Base-by-base conservation (phyloP, 805 yeast genomes). In the Lachancea fermentati region DNA sequence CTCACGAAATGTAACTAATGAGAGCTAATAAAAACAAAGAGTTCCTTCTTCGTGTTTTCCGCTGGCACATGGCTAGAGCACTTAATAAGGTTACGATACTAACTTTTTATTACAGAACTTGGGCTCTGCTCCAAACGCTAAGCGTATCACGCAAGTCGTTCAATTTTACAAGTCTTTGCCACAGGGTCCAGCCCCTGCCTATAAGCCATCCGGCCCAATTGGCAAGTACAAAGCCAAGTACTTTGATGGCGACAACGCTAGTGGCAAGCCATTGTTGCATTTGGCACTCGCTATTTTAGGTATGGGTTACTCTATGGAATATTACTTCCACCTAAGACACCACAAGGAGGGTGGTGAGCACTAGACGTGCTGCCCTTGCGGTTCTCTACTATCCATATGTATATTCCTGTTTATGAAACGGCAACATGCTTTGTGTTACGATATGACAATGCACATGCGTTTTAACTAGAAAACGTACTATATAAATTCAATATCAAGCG, bases 151-250 rank as follows among this genome's bases (percentile, higher is more conserved):
- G 53, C 85, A 85, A 66, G 95, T 91, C 58, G 97, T 91, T 58
- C 75, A 85, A 50, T 89, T 93, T 79, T 91, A 91, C 84, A 85
- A 91, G 73, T 81, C 87, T 55, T 79, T 91, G 58, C 98, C 98
- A 63, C 89, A 87, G 65, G 97, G 97, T 40, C 71, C 82, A 45
- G 94, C 95, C 46, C 80, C 91, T 52, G 79, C 79, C 54, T 68
- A 78, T 51, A 76, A 80, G 68, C 78, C 86, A 58, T 66, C 74
- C 50, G 79, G 83, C 48, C 76, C 84, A 52, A 62, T 80, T 49
- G 85, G 81, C 46, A 78, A 78, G 67, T 89, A 89, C 77, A 81
- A 78, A 69, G 87, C 85, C 60, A 85, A 84, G 65, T 88, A 75
- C 76, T 82, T 84, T 59, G 85, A 83, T 59, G 87, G 84, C 55